Conservation (phyloP, 371 early-diverging fungal species). For the Gilbertella persicaria region DNA sequence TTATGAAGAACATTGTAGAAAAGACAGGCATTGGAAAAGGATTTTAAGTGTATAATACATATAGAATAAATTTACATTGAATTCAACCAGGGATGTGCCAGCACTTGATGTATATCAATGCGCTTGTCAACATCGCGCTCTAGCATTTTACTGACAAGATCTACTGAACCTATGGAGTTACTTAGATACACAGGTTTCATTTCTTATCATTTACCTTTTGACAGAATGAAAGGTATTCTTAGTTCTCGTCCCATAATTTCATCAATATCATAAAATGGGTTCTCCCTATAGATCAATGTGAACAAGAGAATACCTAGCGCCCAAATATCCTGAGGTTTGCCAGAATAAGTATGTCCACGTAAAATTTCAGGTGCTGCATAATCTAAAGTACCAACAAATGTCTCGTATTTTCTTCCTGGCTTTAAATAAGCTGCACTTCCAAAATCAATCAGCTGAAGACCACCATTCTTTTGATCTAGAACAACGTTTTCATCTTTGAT, state of each 20-base stretch:
- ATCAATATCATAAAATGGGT: slow-evolving; percentile 81
- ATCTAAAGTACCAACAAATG: slow-evolving; percentile 76
- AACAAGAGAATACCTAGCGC: slow-evolving; percentile 81
- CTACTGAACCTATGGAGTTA: slow-evolving; percentile 43
- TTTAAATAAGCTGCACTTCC: slow-evolving; percentile 72
- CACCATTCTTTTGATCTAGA: slow-evolving; percentile 51
- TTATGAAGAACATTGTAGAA: slow-evolving; percentile 42
- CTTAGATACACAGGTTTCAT: background rate
- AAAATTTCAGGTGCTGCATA: slow-evolving; percentile 78
- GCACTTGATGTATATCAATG: slow-evolving; percentile 55
- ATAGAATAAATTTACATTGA: slow-evolving; percentile 3
- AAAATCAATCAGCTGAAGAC: slow-evolving; percentile 72
- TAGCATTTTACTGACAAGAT: slow-evolving; percentile 57
- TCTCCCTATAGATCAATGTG: slow-evolving; percentile 77
- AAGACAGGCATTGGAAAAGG: slow-evolving; percentile 50
- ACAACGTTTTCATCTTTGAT: slow-evolving; percentile 81
- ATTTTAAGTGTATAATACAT: slow-evolving; percentile 25
- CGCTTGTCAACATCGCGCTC: slow-evolving; percentile 54
- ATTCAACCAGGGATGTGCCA: slow-evolving; percentile 59
- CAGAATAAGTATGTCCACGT: slow-evolving; percentile 70
- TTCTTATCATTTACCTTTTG: slow-evolving; percentile 50
- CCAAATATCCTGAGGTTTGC: slow-evolving; percentile 84
- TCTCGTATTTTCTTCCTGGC: slow-evolving; percentile 62
- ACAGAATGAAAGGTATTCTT: slow-evolving; percentile 64
- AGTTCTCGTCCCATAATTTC: slow-evolving; percentile 71